Percentiles rank a stretch among this genome's conserved stretches.
phyloP scores from a whole-genome alignment of 2,329 filamentous ascomycete species.

The Curvularia spicifera region DNA sequence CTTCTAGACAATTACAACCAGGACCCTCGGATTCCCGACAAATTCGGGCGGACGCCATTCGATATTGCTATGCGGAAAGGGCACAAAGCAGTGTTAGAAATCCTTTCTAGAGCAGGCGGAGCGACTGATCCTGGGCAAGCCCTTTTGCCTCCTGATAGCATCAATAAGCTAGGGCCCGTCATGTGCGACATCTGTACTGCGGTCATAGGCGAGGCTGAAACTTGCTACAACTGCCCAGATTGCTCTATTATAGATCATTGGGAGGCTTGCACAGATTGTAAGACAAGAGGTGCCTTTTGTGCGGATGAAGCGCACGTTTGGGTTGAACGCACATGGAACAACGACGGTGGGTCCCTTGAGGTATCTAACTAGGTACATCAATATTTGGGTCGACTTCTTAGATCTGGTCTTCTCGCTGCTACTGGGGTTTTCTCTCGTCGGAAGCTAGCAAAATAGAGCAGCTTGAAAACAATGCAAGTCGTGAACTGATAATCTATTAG shows the following conservation, averaged over 20 bases:
- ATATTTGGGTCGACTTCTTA: no score
- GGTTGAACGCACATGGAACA: no score
- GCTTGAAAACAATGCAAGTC: no score
- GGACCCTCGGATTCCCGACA: slow-evolving; percentile 7
- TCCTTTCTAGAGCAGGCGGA: not conserved
- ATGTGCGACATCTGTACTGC: not conserved
- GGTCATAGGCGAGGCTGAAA: not conserved
- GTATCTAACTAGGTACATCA: no score
- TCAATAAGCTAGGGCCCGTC: no score
- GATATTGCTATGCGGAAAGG: slow-evolving; percentile 9
- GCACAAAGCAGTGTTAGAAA: slow-evolving; percentile 6
- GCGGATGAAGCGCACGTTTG: not conserved
- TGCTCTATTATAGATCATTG: not conserved
- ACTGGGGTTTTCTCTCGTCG: no score
- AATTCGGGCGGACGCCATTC: slow-evolving; percentile 6
- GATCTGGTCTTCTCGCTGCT: no score
- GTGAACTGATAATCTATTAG: no score
- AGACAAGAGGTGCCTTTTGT: not conserved
- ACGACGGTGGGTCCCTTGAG: no score
- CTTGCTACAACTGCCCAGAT: not conserved
- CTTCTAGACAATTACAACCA: not conserved
- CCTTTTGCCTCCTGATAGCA: no score
- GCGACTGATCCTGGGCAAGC: not conserved
- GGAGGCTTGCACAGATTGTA: not conserved
- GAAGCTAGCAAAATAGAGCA: no score